Conservation (phyloP, 306 rosid species). For the Dicorynia guianensis region DNA sequence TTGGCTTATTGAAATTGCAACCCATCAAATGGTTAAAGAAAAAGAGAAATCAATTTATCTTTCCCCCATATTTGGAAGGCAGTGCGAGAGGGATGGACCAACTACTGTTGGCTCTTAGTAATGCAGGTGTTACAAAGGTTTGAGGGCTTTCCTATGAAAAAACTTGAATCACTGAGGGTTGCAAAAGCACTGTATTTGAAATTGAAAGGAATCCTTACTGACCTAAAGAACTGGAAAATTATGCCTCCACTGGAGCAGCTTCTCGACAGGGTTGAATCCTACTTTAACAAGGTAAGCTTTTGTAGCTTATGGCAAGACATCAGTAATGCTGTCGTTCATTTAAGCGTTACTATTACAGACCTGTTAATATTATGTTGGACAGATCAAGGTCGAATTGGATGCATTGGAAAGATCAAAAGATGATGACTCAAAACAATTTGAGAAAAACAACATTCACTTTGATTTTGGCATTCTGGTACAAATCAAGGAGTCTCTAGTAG, state of each 20-base stretch:
- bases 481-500: constrained; percentile 53
- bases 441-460: constrained; percentile 46
- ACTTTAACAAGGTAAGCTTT: constrained; percentile 29
- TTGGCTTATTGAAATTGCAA: not conserved
- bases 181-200: constrained; percentile 52
- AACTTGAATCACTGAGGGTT: constrained; percentile 50
- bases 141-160: constrained; percentile 43
- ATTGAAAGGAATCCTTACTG: constrained; percentile 33
- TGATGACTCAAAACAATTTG: constrained; percentile 42
- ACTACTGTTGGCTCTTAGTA: not conserved
- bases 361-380: constrained; percentile 3
- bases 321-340: not conserved
- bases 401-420: constrained; percentile 51
- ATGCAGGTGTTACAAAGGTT: constrained; percentile 32
- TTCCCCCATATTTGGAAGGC: not conserved
- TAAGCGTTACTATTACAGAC: not conserved
- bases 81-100: not conserved
- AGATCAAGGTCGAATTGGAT: constrained; percentile 41
- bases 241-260: constrained; percentile 14
- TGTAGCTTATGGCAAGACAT: not conserved
- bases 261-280: constrained; percentile 7
- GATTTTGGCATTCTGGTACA: constrained; percentile 44
- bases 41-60: constrained; percentile 25
- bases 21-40: no score
- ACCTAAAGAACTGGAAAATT: constrained; percentile 34